Base-by-base conservation (phyloP, 805 yeast genomes). In the Pichia insulana region DNA sequence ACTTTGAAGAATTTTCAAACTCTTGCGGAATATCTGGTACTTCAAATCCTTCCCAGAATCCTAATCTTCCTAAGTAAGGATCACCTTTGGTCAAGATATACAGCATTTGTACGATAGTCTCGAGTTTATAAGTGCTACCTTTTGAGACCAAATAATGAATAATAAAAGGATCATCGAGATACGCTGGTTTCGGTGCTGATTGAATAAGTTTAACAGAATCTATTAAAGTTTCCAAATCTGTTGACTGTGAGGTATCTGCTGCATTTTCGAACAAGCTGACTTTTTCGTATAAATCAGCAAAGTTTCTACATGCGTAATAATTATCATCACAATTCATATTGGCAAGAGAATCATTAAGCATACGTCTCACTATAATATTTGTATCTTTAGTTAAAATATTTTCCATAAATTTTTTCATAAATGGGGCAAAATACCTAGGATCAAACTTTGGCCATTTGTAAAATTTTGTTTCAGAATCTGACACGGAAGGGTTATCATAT, bases 21-120 rank as follows among this genome's bases (percentile, higher is more conserved):
- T n/a, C 19, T n/a, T 31, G 30, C 8, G 30, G 38, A 15, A 1
- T 27, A 4, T 26, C 8, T 7, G n/a, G 13, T 35, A 7, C n/a
- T 7, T 36, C 13, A 5, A 38, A 30, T 2, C 40, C 13, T 28
- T 45, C 37, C 49, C 49, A 48, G 31, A 43, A 43, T 34, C 45
- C 51, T n/a, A 42, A 12, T 2, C 32, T 20, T 2, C n/a, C 26
- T 17, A 48, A 15, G 8, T 10, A 15, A 20, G 8, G 7, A 30
- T 40, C 37, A 2, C 36, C 35, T 2, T 22, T 33, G 3, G 40
- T 43, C 16, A 43, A 15, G 3, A 39, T n/a, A 17, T 43, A 39
- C 2, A 43, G 26, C 28, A 40, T 15, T 22, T 36, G 11, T 12
- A 39, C 11, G 15, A 39, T 30, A 2, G 40, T 25, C 5, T 39